Evolutionary conservation across 805 yeast species (phyloP), one percentile per base, ranked within the genome.

Genomic region (Peterozyma toletana): DNA sequence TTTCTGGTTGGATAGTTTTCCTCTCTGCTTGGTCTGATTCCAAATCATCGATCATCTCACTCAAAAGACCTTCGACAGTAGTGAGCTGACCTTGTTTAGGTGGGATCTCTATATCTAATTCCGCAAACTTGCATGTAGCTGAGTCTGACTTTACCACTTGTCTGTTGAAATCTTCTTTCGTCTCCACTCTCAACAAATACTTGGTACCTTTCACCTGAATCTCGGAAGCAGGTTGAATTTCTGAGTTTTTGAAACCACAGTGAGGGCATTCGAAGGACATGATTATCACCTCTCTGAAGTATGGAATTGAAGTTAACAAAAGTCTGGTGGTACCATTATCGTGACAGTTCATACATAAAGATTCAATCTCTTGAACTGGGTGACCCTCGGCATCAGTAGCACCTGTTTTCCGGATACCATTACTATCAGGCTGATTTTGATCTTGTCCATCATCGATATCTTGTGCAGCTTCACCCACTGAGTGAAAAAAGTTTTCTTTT

Each of bases 191-290:
- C 49, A 90, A 66, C 27, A 75, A 67, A 61, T 85, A 86, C 55
- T 79, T 77, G 17, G 83, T 64, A 31, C 99, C 99, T 64, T 86
- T 86, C 54, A 84, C 91, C 55, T 91, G 95, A 50, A 93, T 88
- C 44, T 78, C 78, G 5, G 93, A 81, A 5, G 99, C 99, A n/a
- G 97, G 85, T 69, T 93, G 99, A 53, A 93, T 77, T 66, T 93
- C 99, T 35, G 87, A 78, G 71, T 88, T 91, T 60, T 83, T 86
- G 59, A 87, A 79, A 1, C 87, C 86, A 70, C 99, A 93, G 63
- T 90, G 97, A 27, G 93, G 91, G 64, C 99, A 93, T 52, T 82
- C 86, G 63, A 93, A 93, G 1, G 97, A 89, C 95, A 93, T 91
- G 45, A 93, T 62, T 41, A 93, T 85, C 42, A 93, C 79, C 62